Conservation (phyloP, 495 filamentous ascomycete species). For the Hyaloscypha variabilis region DNA sequence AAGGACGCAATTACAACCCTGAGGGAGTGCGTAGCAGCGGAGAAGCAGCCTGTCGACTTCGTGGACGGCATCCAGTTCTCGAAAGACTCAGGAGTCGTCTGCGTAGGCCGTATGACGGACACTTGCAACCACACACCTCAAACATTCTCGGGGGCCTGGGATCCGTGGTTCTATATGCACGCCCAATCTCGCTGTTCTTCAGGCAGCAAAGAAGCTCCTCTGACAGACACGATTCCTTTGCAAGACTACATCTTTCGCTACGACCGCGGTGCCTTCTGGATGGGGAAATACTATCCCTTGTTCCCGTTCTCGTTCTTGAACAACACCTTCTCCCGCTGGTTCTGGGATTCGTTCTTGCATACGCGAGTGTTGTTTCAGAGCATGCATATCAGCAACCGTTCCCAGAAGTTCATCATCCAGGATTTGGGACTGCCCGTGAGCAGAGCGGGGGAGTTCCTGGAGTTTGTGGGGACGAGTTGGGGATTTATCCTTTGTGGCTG, state of each 20-base stretch:
- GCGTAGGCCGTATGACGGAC: slow-evolving; percentile 51
- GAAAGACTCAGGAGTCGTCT: slow-evolving; percentile 48
- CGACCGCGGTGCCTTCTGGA: slow-evolving; percentile 63
- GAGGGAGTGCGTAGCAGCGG: background rate
- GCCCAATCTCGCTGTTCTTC: slow-evolving; percentile 25
- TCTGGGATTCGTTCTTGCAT: slow-evolving; percentile 63
- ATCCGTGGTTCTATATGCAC: slow-evolving; percentile 58
- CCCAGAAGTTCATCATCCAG: slow-evolving; percentile 55
- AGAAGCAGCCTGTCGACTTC: slow-evolving; percentile 31
- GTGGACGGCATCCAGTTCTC: slow-evolving; percentile 53
- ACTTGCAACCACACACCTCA: slow-evolving; percentile 33
- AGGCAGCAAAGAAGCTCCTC: slow-evolving; percentile 3
- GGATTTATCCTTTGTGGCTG: slow-evolving; percentile 62
- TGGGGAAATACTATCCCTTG: slow-evolving; percentile 52
- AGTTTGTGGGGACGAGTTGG: slow-evolving; percentile 47
- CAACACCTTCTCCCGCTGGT: slow-evolving; percentile 52
- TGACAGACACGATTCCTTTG: slow-evolving; percentile 50
- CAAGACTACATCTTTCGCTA: slow-evolving; percentile 63
- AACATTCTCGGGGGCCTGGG: slow-evolving; percentile 42
- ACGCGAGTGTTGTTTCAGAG: slow-evolving; percentile 66
- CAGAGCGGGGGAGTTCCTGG: slow-evolving; percentile 49
- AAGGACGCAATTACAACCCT: slow-evolving; percentile 37
- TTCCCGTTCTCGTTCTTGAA: slow-evolving; percentile 58
- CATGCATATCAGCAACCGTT: slow-evolving; percentile 55
- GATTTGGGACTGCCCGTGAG: slow-evolving; percentile 56